Evolutionary conservation across 495 filamentous ascomycete species (phyloP).

Genomic region (Neurospora sp.): DNA sequence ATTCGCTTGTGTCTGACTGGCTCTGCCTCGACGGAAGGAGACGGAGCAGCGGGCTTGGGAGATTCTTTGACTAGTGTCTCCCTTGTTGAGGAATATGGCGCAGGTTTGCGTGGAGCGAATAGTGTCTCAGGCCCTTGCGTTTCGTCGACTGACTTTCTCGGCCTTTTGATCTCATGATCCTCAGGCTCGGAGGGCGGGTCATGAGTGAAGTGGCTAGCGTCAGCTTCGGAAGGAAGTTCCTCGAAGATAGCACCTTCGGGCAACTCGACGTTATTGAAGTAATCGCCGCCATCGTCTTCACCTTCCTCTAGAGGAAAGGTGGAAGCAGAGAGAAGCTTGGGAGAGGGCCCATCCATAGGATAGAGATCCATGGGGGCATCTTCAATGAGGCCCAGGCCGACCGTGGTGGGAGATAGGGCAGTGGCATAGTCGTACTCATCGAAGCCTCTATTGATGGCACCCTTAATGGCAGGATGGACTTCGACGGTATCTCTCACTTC

Average conservation of each 20-base stretch:
- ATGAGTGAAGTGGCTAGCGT: constrained; percentile 25
- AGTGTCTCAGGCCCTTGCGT: background rate
- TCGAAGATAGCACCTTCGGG: background rate
- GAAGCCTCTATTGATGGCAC: background rate
- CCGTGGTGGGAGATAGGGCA: background rate
- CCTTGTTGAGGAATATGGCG: background rate
- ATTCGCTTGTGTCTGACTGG: background rate
- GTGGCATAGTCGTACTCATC: background rate
- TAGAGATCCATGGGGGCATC: constrained; percentile 19
- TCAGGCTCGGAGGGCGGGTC: constrained; percentile 30
- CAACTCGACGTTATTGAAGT: background rate
- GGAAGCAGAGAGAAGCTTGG: constrained; percentile 14
- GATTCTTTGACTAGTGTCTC: background rate
- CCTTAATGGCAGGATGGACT: background rate
- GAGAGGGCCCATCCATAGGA: constrained; percentile 13
- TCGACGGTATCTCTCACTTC: background rate
- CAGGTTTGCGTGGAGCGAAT: background rate
- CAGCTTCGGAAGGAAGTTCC: constrained; percentile 3
- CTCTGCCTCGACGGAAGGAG: background rate
- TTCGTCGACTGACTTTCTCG: background rate
- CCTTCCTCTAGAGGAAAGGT: constrained; percentile 7
- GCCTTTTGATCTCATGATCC: background rate
- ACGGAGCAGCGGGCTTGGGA: background rate
- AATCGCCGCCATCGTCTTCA: background rate
- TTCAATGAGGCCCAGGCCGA: constrained; percentile 18